These are phyloP conservation scores for Clohesyomyces aquaticus DNA, from an alignment of 495 filamentous ascomycete genomes.

Conservation along the genomic window DNA sequence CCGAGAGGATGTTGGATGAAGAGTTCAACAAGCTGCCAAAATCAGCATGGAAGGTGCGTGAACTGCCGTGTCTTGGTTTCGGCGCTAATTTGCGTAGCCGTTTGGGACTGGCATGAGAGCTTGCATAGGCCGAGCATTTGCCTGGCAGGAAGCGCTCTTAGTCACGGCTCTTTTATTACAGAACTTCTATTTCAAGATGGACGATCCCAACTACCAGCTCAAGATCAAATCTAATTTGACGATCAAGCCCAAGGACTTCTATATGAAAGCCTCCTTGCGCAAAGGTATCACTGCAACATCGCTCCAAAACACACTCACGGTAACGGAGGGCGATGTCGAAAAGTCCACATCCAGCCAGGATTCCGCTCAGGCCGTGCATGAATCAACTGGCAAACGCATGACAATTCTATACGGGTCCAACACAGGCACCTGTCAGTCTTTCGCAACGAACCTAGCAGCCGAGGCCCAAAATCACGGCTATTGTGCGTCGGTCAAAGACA, in stretches of 20 bases:
- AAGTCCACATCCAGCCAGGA: not conserved
- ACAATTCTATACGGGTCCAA: slow-evolving; percentile 73
- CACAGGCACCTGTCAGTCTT: slow-evolving; percentile 70
- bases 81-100: slow-evolving; percentile 43
- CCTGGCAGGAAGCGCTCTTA: slow-evolving; percentile 64
- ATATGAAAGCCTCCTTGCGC: slow-evolving; percentile 65
- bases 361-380: not conserved
- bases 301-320: slow-evolving; percentile 55
- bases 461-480: slow-evolving; percentile 62
- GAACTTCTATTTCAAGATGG: slow-evolving; percentile 64
- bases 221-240: slow-evolving; percentile 56
- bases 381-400: slow-evolving; percentile 52
- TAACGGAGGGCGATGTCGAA: not conserved
- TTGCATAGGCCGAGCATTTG: slow-evolving; percentile 71
- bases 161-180: slow-evolving; percentile 61
- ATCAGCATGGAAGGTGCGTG: slow-evolving; percentile 57
- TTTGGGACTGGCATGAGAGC: slow-evolving; percentile 72
- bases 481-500: slow-evolving; percentile 54
- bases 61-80: not conserved
- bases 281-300: slow-evolving; percentile 59
- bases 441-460: slow-evolving; percentile 63
- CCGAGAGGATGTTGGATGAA: slow-evolving; percentile 69
- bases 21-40: slow-evolving; percentile 60
- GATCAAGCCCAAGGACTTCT: slow-evolving; percentile 70
- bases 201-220: slow-evolving; percentile 59